Conservation (phyloP, 1,284 basidiomycete species). For the Leccinum huronense region DNA sequence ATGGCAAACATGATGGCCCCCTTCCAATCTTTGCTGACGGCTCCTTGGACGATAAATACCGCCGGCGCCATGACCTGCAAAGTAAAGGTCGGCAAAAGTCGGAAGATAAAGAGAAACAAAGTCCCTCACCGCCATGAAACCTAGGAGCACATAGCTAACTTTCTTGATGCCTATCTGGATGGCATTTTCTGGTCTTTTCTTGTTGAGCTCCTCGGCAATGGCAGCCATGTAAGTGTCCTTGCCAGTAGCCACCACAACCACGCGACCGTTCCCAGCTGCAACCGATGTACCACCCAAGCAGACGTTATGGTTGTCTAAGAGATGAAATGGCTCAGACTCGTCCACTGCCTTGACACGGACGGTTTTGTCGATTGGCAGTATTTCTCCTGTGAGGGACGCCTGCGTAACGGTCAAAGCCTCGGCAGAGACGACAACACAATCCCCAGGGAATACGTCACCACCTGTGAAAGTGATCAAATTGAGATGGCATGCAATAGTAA, state of each 20-base stretch:
- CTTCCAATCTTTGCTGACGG: constrained; percentile 35
- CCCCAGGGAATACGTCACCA: constrained; percentile 35
- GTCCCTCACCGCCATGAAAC: constrained; percentile 31
- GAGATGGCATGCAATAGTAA: background rate
- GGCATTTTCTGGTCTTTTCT: constrained; percentile 30
- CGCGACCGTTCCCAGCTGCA: constrained; percentile 32
- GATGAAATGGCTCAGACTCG: constrained; percentile 26
- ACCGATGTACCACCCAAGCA: constrained; percentile 36
- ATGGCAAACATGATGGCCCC: constrained; percentile 35
- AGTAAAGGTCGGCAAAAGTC: background rate
- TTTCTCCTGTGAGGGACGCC: constrained; percentile 34
- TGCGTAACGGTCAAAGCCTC: constrained; percentile 32
- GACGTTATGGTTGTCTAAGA: constrained; percentile 31
- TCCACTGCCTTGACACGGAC: constrained; percentile 17
- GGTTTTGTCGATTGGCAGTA: constrained; percentile 31
- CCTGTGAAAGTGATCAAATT: constrained; percentile 15
- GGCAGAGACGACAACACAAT: constrained; percentile 33
- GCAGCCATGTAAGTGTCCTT: constrained; percentile 35
- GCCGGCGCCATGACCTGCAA: constrained; percentile 31
- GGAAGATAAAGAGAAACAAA: background rate
- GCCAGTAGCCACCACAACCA: constrained; percentile 32
- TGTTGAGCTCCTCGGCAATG: constrained; percentile 36
- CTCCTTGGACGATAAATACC: constrained; percentile 33
- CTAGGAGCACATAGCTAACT: constrained; percentile 34
- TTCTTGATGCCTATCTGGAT: constrained; percentile 35